Conservation (phyloP, 345 rosid species). For the Populus alba region DNA sequence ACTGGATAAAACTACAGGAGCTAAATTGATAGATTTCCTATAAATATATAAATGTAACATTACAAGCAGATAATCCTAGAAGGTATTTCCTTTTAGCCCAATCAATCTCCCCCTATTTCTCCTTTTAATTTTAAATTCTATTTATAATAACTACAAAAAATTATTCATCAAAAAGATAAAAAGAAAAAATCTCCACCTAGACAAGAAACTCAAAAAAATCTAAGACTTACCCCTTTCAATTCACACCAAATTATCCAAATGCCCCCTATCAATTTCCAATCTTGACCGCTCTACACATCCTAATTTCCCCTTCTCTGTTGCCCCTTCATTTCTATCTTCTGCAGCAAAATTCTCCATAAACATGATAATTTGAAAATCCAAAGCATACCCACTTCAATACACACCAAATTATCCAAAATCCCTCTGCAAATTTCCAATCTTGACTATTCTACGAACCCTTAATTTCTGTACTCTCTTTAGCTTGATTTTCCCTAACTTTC, state of each 20-base stretch:
- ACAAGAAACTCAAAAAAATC: constrained; percentile 8
- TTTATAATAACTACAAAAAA: background rate
- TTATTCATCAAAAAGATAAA: background rate
- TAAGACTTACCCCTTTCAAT: constrained; percentile 3
- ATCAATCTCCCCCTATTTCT: background rate
- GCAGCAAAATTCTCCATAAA: background rate
- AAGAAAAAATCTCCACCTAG: constrained; percentile 1
- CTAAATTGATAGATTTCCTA: no score
- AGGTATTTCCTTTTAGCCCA: background rate
- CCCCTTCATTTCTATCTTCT: background rate
- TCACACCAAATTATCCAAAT: background rate
- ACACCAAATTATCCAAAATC: background rate
- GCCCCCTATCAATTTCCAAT: background rate
- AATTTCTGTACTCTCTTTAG: background rate
- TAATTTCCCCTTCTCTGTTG: background rate
- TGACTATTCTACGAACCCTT: background rate
- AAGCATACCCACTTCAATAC: constrained; percentile 12
- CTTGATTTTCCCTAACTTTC: constrained; percentile 10
- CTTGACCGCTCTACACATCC: background rate
- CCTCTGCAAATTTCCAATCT: background rate
- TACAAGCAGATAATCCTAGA: no score
- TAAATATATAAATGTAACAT: no score
- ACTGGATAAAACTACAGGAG: no score
- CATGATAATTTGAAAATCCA: constrained; percentile 7
- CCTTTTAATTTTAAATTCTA: background rate